Evolutionary conservation across 768 basidiomycete species (phyloP).

Genomic region (Holtermannia corniformis): DNA sequence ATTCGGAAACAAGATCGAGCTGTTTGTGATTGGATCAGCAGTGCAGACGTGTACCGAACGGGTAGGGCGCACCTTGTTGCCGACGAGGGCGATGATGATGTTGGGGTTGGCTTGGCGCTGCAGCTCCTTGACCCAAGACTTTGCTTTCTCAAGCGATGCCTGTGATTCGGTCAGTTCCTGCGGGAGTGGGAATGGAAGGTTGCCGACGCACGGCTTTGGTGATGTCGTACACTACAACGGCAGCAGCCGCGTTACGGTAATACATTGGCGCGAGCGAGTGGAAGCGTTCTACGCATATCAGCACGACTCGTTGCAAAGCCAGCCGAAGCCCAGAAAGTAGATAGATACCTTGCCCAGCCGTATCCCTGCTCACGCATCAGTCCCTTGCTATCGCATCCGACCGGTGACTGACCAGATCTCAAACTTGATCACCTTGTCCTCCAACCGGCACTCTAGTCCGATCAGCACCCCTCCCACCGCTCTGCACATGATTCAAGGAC

Average conservation of each 20-base stretch:
- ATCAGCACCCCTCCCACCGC: too few relatives aligned
- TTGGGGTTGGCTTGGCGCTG: conserved; percentile 98
- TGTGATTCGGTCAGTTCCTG: conserved; percentile 7
- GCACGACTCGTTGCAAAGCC: neutral
- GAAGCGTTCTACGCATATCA: conserved; percentile 71
- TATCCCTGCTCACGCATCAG: conserved; percentile 32
- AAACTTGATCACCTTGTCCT: conserved; percentile 57
- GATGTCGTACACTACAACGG: conserved; percentile 96
- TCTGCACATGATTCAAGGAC: conserved; percentile 3
- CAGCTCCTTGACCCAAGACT: conserved; percentile 98
- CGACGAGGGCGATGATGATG: conserved; percentile 95
- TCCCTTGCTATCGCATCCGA: conserved; percentile 22
- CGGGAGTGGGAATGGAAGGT: neutral
- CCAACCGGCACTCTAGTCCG: conserved; percentile 43
- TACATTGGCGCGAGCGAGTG: conserved; percentile 99
- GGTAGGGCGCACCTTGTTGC: conserved; percentile 85
- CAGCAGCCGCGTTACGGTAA: conserved; percentile 95
- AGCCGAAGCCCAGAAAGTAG: neutral
- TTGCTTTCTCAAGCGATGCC: conserved; percentile 91
- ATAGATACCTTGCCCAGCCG: conserved; percentile 40
- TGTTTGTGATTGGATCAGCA: conserved; percentile 8
- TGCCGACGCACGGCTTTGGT: conserved; percentile 60
- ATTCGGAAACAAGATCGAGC: conserved; percentile 39
- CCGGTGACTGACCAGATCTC: conserved; percentile 65
- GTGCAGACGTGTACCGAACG: neutral